phyloP scores from a whole-genome alignment of 2,329 filamentous ascomycete genomes.

The Trichoderma guizhouense region DNA sequence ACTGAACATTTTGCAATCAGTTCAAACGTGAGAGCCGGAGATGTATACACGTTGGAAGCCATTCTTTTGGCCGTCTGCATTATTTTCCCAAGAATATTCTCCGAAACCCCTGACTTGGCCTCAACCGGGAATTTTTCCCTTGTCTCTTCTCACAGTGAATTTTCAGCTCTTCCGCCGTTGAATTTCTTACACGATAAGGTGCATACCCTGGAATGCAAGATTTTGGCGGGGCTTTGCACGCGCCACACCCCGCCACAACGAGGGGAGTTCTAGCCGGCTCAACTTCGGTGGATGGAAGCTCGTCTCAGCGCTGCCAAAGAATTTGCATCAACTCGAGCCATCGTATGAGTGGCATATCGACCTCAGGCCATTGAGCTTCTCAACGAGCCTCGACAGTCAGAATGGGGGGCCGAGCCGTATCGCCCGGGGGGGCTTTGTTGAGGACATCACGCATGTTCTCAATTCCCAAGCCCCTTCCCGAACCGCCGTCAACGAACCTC shows the following conservation, averaged over 20 bases:
- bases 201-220: conserved; percentile 5
- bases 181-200: background rate
- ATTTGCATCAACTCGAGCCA: conserved; percentile 25
- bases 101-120: too few species aligned
- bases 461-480: conserved; percentile 70
- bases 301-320: conserved; percentile 22
- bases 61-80: conserved; percentile 41
- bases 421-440: conserved; percentile 67
- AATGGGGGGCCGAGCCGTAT: conserved; percentile 41
- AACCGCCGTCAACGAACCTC: conserved; percentile 50
- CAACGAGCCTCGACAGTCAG: conserved; percentile 26
- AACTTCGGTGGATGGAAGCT: conserved; percentile 30
- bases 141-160: background rate
- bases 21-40: conserved; percentile 73
- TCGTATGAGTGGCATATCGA: conserved; percentile 13
- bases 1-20: conserved; percentile 53
- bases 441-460: conserved; percentile 88
- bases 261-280: conserved; percentile 26
- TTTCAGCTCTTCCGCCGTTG: background rate
- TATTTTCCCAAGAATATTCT: conserved; percentile 17
- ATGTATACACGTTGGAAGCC: conserved; percentile 51
- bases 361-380: conserved; percentile 30
- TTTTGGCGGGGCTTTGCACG: conserved; percentile 16
- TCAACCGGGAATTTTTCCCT: background rate
- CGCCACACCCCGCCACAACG: conserved; percentile 13